Base-by-base conservation (phyloP, 768 basidiomycete species). In the Trametopsis cervina region DNA sequence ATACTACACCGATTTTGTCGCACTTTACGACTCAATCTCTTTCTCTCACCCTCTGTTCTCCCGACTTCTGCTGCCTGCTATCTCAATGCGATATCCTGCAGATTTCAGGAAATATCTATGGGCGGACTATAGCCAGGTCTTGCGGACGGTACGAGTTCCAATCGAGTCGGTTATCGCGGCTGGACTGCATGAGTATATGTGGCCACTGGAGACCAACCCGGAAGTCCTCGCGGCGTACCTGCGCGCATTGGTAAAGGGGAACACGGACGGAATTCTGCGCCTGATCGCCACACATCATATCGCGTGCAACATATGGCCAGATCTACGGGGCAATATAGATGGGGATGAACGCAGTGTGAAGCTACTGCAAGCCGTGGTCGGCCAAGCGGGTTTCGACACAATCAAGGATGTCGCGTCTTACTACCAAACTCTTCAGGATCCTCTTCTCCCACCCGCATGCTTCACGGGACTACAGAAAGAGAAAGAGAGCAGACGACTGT, bases 1-100 rank as follows among this genome's bases (percentile, higher is more conserved):
- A 63, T 90, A 86, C 59, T 98, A 92, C 68, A 86, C 85, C 12
- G 93, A 96, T 64, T 85, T 96, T 60, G 73, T 95, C 47, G 82
- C 78, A 1, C 68, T 97, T n/a, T 98, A 94, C 66, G 88, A 90
- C 58, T 78, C 90, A 3, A 81, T 92, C 55, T 97, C 94, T 6
- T 94, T 94, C 63, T 78, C 83, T 2, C 81, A 97, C 58, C 72
- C 75, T 0, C 63, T 80, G 1, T 98, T 98, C 58, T 80, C 77
- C 11, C 71, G 75, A 2, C 73, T 95, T 11, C 73, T 96, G 12
- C 71, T 94, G 5, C 79, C 87, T 0, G 85, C 92, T 0, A 71
- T 83, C 9, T 74, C 89, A 2, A 84, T 87, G 80, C 66, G 67
- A 11, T 93, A 92, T 58, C 72, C 89, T 0, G 47, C 70, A 20